A percentile compares a stretch with the other conserved stretches of the same genome.
These are phyloP conservation scores for Lanmaoa rubissima DNA, from an alignment of 768 basidiomycete species.

Conservation along the genomic window DNA sequence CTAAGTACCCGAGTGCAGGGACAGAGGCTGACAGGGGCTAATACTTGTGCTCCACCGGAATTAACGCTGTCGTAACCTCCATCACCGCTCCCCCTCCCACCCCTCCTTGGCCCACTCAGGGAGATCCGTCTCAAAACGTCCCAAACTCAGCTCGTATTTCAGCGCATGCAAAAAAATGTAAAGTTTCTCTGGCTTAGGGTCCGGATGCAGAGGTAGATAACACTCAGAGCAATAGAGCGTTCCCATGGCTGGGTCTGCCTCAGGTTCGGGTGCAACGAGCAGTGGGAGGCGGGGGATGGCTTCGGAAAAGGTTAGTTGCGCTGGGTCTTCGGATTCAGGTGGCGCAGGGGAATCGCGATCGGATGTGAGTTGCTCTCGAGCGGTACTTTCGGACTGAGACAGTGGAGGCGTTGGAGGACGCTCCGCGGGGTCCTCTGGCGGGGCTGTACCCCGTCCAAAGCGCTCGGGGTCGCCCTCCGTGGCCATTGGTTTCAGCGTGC, in stretches of 20 bases:
- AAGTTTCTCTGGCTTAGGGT: conserved; percentile 87
- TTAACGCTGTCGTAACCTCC: background rate
- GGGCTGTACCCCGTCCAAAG: background rate
- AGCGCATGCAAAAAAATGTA: conserved; percentile 96
- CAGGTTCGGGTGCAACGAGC: conserved; percentile 21
- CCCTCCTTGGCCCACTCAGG: conserved; percentile 85
- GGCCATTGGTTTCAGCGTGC: conserved; percentile 10
- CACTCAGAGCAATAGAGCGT: conserved; percentile 83
- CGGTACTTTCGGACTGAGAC: background rate
- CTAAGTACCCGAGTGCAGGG: too few species aligned
- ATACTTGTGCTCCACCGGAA: too few species aligned
- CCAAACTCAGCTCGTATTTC: conserved; percentile 77
- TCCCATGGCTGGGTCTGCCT: conserved; percentile 40
- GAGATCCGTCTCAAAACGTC: conserved; percentile 82
- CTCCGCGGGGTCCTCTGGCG: background rate
- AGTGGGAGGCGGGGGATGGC: conserved; percentile 39
- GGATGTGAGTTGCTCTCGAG: background rate
- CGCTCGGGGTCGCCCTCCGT: background rate
- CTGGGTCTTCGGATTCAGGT: background rate
- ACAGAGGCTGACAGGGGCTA: too few species aligned
- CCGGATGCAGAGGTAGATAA: conserved; percentile 88
- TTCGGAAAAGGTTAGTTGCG: conserved; percentile 46
- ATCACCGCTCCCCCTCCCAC: conserved; percentile 56
- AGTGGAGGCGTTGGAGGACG: background rate
- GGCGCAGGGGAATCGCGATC: background rate